Base-by-base conservation (phyloP, 371 early-diverging fungal genomes). In the Mortierella sp. region DNA sequence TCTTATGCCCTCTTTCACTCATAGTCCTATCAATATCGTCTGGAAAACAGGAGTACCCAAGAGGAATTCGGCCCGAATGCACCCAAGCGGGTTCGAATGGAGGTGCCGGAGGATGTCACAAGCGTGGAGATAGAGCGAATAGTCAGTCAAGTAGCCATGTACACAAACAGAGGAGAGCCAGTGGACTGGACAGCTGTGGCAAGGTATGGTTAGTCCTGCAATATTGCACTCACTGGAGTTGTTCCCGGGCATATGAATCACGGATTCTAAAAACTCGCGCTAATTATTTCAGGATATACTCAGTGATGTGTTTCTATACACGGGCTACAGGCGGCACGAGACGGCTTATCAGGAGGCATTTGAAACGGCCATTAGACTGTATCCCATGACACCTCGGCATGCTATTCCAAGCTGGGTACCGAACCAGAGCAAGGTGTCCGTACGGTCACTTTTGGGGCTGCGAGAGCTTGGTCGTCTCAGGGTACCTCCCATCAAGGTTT, bases 151-250 rank as follows among this genome's bases (percentile, higher is more conserved):
- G 86, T 86, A 4, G 35, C 29, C 4, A 65, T 71, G n/a, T 68
- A 5, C 4, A 79, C 74, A 21, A 41, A 32, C 12, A 27, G 41
- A 46, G n/a, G 82, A n/a, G 41, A 43, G 32, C 76, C 70, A 0
- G 82, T 82, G 2, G 77, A 86, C 46, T 86, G 86, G 86, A 35
- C 70, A 4, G 32, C 43, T 3, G 74, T 86, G 16, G 58, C 82
- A 32, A 81, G 49, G 82, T 79, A 76, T 24, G 70, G 14, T 24
- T 49, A 29, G 12, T 12, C 27, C 27, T 27, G 18, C 16, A 21
- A 35, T 18, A 27, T n/a, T 41, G 2, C 21, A 2, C 29, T 35
- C 7, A 35, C 63, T 35, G 21, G 35, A 49, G 16, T 4, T 5
- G 48, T 54, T 54, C 21, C 12, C 24, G 35, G 10, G 27, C 63